Percentiles rank a stretch among this genome's conserved stretches.
phyloP scores from a whole-genome alignment of 768 basidiomycete species.

The Harrya chromipes region DNA sequence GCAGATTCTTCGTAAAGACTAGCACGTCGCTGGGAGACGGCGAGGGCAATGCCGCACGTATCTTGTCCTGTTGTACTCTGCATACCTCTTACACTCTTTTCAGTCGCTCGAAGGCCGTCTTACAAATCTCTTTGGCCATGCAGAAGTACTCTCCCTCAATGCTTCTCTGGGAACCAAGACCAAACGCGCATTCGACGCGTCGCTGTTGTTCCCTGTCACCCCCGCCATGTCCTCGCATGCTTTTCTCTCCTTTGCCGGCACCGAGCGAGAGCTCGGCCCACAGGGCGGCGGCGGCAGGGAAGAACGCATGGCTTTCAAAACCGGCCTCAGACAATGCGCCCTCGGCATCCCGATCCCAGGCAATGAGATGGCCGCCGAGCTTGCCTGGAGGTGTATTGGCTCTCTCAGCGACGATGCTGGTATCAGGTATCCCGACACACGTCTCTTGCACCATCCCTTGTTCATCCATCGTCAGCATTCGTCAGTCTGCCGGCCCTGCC shows the following conservation, averaged over 20 bases:
- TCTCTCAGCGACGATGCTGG: slow-evolving; percentile 74
- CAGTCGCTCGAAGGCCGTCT: slow-evolving; percentile 79
- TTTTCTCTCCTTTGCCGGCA: slow-evolving; percentile 66
- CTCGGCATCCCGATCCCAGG: slow-evolving; percentile 13
- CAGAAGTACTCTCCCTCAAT: slow-evolving; percentile 82
- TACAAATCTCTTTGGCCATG: slow-evolving; percentile 88
- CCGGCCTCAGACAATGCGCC: slow-evolving; percentile 43
- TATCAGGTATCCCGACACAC: slow-evolving; percentile 51
- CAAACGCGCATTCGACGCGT: slow-evolving; percentile 73
- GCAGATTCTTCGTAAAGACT: slow-evolving; percentile 73
- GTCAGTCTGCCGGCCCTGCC: slow-evolving; percentile 76
- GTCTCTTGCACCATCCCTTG: neutral
- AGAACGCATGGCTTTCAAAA: slow-evolving; percentile 60
- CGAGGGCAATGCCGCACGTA: slow-evolving; percentile 87
- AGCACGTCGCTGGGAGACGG: slow-evolving; percentile 91
- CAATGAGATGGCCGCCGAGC: slow-evolving; percentile 87
- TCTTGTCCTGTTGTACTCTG: neutral
- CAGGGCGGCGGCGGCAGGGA: slow-evolving; percentile 27
- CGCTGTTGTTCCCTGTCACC: slow-evolving; percentile 60
- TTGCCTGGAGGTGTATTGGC: slow-evolving; percentile 71
- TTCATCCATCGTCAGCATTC: slow-evolving; percentile 51
- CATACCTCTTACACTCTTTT: neutral
- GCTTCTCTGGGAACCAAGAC: slow-evolving; percentile 86
- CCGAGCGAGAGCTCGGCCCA: slow-evolving; percentile 67
- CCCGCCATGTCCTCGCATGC: slow-evolving; percentile 62